These are phyloP conservation scores for Scheffersomyces stipitis DNA, from an alignment of 805 yeast species.

Conservation along the genomic window DNA sequence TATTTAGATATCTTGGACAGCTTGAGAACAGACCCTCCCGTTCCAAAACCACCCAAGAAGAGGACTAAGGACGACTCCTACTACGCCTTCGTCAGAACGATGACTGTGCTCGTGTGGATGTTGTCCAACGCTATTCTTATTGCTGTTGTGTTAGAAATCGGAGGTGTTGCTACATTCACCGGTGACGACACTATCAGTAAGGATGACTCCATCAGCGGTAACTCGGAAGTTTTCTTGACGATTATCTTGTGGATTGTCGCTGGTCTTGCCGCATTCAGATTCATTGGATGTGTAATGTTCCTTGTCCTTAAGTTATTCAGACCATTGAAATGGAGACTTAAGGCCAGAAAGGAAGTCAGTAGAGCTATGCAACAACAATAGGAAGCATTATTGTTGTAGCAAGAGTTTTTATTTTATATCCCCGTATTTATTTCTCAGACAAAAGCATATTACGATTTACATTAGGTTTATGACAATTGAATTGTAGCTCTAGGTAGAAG, in stretches of 20 bases:
- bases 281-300: constrained; percentile 70
- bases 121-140: constrained; percentile 78
- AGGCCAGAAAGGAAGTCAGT: constrained; percentile 13
- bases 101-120: constrained; percentile 89
- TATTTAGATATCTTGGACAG: constrained; percentile 66
- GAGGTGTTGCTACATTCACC: constrained; percentile 59
- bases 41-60: constrained; percentile 16
- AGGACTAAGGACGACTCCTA: constrained; percentile 60
- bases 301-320: constrained; percentile 40
- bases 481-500: too few relatives aligned
- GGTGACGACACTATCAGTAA: constrained; percentile 24
- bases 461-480: too few relatives aligned
- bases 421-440: too few relatives aligned
- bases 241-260: constrained; percentile 94
- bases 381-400: too few relatives aligned
- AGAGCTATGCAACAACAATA: neutral
- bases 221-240: constrained; percentile 70
- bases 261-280: constrained; percentile 79
- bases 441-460: too few relatives aligned
- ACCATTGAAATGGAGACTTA: constrained; percentile 41
- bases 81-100: constrained; percentile 86
- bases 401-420: too few relatives aligned
- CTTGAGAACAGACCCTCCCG: constrained; percentile 41
- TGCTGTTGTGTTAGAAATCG: constrained; percentile 81
- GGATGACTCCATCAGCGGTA: constrained; percentile 31